Evolutionary conservation across 768 basidiomycete species (phyloP).

Genomic region (Pleurotus ostreatus): DNA sequence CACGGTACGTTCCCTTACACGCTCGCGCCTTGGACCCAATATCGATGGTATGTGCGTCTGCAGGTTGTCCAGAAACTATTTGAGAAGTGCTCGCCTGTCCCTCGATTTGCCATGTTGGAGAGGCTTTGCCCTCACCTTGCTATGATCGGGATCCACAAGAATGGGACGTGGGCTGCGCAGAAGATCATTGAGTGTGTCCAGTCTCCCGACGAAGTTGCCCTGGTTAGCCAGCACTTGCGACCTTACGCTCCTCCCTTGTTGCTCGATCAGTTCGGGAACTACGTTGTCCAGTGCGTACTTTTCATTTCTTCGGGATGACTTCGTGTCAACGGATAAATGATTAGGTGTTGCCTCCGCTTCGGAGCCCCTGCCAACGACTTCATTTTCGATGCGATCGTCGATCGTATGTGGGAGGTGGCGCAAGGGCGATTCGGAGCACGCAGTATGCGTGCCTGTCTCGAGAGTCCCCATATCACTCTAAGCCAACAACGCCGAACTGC

Average conservation of each 20-base stretch:
- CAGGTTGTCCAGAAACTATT: constrained; percentile 97
- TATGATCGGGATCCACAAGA: constrained; percentile 98
- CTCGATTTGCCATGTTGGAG: constrained; percentile 89
- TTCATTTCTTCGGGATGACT: constrained; percentile 1
- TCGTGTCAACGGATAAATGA: background rate
- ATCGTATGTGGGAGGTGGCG: constrained; percentile 97
- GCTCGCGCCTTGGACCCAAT: background rate
- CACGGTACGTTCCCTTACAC: constrained; percentile 45
- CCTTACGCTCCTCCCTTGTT: constrained; percentile 92
- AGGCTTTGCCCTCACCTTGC: constrained; percentile 91
- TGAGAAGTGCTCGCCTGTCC: constrained; percentile 75
- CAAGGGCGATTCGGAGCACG: constrained; percentile 98
- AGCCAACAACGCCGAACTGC: constrained; percentile 95
- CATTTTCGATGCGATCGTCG: constrained; percentile 96
- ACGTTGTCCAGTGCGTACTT: constrained; percentile 82
- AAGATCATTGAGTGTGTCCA: constrained; percentile 97
- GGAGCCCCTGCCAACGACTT: constrained; percentile 89
- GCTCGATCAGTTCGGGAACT: constrained; percentile 91
- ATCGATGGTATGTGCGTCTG: constrained; percentile 2
- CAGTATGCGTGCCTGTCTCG: constrained; percentile 95
- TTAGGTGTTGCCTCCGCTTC: constrained; percentile 88
- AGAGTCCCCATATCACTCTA: constrained; percentile 80
- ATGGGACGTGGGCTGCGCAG: constrained; percentile 99
- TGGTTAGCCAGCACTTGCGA: constrained; percentile 83
- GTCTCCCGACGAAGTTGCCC: constrained; percentile 77